Evolutionary conservation across 2,329 filamentous ascomycete genomes (phyloP), one percentile per base, ranked within the genome.

Genomic region (Epichloe sibirici): DNA sequence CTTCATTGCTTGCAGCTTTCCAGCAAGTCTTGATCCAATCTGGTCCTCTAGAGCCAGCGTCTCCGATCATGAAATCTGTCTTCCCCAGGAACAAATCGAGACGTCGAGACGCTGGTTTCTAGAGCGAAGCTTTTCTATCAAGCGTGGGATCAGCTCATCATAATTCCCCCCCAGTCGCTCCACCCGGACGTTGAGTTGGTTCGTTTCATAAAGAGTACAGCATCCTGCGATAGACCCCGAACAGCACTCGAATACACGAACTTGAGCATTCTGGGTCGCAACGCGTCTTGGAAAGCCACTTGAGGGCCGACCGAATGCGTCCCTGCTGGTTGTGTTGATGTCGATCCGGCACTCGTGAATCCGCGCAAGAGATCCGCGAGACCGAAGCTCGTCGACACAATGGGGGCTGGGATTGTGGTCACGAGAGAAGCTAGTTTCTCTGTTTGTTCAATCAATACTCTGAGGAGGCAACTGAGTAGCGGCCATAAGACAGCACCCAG

Each of bases 131-230:
- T 48, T 56, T 17, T 59, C 56, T 17, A 51, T 58, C 52, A 66
- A 31, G 3, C 59, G 57, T 35, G 61, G 59, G 37, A 68, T 55
- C 17, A 63, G 49, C n/a, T 21, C 48, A 44, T 67, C 63, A 49
- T 63, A 64, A 46, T 66, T 62, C 4, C 56, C 59, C 59, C 17
- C 65, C 65, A 67, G 23, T 61, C 58, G 13, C 61, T 51, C 64
- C 64, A 68, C 8, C 57, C 60, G 2, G 43, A 46, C 8, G 25
- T 25, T 31, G 52, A 55, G 12, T 53, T 50, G 6, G 40, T 55
- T 51, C 61, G 61, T 35, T 62, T 58, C 62, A 66, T 52, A 12
- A 66, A 52, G 46, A 68, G 40, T 23, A 63, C 35, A 7, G 63
- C 60, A 9, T 66, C 64, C 31, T 57, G 49, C 31, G 61, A 59